Conservation (phyloP, 768 basidiomycete genomes). For the Naganishia randhawae region DNA sequence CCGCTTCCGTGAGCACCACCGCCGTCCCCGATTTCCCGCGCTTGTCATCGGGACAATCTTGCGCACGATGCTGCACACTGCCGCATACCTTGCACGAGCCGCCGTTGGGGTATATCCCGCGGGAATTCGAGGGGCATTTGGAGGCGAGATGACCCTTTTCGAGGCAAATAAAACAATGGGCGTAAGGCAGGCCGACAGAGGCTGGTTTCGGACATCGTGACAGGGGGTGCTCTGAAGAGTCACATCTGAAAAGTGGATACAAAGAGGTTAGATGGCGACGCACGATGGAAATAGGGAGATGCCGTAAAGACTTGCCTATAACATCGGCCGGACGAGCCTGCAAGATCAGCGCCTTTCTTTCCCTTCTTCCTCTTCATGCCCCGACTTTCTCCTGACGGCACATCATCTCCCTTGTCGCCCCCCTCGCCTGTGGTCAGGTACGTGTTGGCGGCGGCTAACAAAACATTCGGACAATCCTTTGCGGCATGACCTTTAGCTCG, state of each 20-base stretch:
- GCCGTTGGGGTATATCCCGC: conserved; percentile 84
- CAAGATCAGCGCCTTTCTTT: conserved; percentile 41
- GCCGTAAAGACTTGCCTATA: conserved; percentile 60
- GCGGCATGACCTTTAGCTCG: conserved; percentile 78
- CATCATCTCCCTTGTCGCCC: conserved; percentile 4
- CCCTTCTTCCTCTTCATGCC: conserved; percentile 42
- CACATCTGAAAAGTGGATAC: conserved; percentile 59
- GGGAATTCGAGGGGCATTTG: conserved; percentile 73
- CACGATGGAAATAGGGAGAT: conserved; percentile 3
- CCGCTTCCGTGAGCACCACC: not conserved
- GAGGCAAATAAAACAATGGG: conserved; percentile 86
- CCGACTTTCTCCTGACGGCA: conserved; percentile 26
- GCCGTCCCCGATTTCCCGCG: conserved; percentile 27
- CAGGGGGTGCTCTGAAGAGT: conserved; percentile 71
- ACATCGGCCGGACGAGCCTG: conserved; percentile 59
- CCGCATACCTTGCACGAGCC: conserved; percentile 86
- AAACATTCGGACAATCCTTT: conserved; percentile 66
- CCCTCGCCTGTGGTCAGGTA: too few relatives aligned
- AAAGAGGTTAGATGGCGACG: not conserved
- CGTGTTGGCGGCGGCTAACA: conserved; percentile 38
- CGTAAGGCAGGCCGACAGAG: conserved; percentile 67
- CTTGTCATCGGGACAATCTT: conserved; percentile 61
- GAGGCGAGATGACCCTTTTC: conserved; percentile 80
- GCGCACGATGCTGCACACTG: conserved; percentile 77
- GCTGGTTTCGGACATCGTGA: conserved; percentile 67